phyloP scores from a whole-genome alignment of 306 rosid species.

The Ormosia semicastrata region DNA sequence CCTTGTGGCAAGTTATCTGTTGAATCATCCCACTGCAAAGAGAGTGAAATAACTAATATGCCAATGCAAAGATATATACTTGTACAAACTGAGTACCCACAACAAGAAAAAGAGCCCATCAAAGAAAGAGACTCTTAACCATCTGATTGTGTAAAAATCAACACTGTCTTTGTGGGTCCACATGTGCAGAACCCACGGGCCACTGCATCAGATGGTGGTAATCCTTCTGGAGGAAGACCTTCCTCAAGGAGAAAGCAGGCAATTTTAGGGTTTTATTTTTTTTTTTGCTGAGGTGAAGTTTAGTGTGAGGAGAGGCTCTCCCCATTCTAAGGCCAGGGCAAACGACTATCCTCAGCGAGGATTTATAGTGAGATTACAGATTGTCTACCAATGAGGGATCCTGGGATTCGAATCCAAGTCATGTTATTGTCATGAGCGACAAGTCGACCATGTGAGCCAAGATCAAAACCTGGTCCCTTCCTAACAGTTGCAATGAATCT shows the following conservation, averaged over 20 bases:
- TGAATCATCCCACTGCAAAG: constrained; percentile 79
- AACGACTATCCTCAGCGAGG: no score
- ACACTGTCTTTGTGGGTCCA: neutral
- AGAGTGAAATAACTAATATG: neutral
- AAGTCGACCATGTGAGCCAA: no score
- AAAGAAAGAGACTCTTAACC: neutral
- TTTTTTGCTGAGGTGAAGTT: no score
- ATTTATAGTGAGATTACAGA: no score
- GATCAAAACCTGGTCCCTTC: neutral
- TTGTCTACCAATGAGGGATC: no score
- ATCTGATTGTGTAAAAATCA: neutral
- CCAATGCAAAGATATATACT: neutral
- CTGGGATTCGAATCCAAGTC: no score
- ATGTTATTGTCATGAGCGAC: no score
- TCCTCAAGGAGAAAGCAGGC: neutral
- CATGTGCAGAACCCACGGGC: constrained; percentile 17
- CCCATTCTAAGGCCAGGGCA: no score
- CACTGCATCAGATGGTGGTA: neutral
- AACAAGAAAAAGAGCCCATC: neutral
- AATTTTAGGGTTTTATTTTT: neutral
- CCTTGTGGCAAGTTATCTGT: constrained; percentile 38
- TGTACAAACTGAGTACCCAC: neutral
- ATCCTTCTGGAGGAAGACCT: constrained; percentile 3
- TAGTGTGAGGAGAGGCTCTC: no score
- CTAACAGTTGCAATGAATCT: constrained; percentile 20